Percentiles rank a stretch among this genome's conserved stretches.
Evolutionary conservation across 2,329 filamentous ascomycete species (phyloP).

Genomic region (Cladosporium sp.): DNA sequence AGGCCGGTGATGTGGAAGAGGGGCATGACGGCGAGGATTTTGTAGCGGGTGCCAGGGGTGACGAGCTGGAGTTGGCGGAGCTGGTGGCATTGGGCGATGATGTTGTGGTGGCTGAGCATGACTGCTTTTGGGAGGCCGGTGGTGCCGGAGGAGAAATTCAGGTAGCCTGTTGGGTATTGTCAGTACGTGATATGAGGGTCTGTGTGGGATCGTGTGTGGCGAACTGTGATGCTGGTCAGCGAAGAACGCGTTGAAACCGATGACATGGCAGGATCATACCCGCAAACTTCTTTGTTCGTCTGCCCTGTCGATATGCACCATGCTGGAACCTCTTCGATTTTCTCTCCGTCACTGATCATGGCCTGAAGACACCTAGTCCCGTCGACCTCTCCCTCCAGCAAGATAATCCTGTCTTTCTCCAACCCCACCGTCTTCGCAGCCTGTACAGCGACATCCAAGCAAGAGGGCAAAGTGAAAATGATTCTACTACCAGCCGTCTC

Average conservation of each 20-base stretch:
- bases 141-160: slow-evolving; percentile 45
- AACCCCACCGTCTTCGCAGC: slow-evolving; percentile 44
- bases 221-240: background rate
- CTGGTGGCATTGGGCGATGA: slow-evolving; percentile 56
- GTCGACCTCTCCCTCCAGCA: background rate
- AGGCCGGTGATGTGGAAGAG: slow-evolving; percentile 59
- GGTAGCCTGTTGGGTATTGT: slow-evolving; percentile 30
- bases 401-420: background rate
- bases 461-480: slow-evolving; percentile 49
- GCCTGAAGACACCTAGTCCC: slow-evolving; percentile 17
- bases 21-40: slow-evolving; percentile 50
- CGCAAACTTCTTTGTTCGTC: slow-evolving; percentile 46
- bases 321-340: slow-evolving; percentile 24
- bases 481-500: slow-evolving; percentile 51
- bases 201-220: background rate
- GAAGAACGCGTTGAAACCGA: too few species aligned
- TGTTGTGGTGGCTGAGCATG: slow-evolving; percentile 46
- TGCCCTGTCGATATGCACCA: slow-evolving; percentile 46
- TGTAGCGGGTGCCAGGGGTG: slow-evolving; percentile 41
- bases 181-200: slow-evolving; percentile 28
- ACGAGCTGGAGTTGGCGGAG: slow-evolving; percentile 41
- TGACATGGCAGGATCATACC: background rate
- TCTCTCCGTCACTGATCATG: slow-evolving; percentile 35
- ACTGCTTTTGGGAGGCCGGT: slow-evolving; percentile 44
- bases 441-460: slow-evolving; percentile 46